Conservation (phyloP, 2,329 filamentous ascomycete genomes). For the Colletotrichum sidae region DNA sequence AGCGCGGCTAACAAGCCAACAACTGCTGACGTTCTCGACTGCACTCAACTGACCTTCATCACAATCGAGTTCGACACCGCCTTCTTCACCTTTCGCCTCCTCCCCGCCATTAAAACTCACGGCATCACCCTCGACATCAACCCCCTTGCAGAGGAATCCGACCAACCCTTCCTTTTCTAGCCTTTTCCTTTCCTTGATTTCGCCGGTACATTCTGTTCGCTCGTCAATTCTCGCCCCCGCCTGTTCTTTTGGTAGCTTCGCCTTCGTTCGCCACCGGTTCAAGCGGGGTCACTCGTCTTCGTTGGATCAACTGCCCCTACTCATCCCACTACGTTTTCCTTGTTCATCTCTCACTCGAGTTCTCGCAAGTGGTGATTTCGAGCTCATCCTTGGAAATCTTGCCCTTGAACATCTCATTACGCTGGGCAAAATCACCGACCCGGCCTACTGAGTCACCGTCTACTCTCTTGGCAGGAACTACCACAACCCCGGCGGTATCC, state of each 20-base stretch:
- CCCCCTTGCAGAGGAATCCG: background rate
- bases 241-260: background rate
- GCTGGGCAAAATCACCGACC: no score
- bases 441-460: no score
- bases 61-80: background rate
- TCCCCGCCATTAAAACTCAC: background rate
- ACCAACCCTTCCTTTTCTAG: background rate
- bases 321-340: no score
- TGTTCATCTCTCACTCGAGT: no score
- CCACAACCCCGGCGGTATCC: no score
- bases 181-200: background rate
- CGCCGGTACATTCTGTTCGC: background rate
- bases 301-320: no score
- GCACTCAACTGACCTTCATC: constrained; percentile 1
- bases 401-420: no score
- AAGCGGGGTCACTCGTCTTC: background rate
- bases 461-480: no score
- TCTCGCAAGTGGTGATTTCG: no score
- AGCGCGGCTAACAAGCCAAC: constrained; percentile 16
- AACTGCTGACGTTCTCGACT: constrained; percentile 34
- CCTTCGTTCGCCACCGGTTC: background rate
- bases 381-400: no score
- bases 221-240: background rate
- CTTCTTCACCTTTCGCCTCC: constrained; percentile 16
- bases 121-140: background rate